phyloP scores from a whole-genome alignment of 2,329 filamentous ascomycete species.

The Sclerotinia trifoliorum region DNA sequence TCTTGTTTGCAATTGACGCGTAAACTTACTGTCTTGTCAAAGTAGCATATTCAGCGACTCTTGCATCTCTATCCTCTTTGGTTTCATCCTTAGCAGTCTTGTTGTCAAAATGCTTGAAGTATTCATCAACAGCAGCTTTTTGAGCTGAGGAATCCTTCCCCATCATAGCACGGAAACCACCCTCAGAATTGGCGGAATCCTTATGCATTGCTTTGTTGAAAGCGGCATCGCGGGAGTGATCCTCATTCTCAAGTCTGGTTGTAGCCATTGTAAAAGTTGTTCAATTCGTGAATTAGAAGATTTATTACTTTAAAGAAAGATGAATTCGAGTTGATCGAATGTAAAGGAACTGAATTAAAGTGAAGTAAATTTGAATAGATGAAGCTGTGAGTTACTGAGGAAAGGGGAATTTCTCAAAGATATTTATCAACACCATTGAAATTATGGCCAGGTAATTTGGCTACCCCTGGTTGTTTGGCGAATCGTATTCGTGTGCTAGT shows the following conservation, averaged over 20 bases:
- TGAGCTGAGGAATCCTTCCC: conserved; percentile 76
- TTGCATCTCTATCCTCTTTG: conserved; percentile 68
- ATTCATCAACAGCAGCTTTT: conserved; percentile 80
- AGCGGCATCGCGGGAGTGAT: conserved; percentile 79
- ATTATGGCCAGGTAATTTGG: conserved; percentile 16
- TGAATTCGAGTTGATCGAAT: conserved; percentile 26
- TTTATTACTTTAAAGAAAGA: conserved; percentile 9
- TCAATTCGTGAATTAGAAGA: conserved; percentile 18
- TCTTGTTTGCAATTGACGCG: background rate
- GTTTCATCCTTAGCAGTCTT: conserved; percentile 78
- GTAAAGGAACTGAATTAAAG: conserved; percentile 11
- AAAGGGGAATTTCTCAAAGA: conserved; percentile 22
- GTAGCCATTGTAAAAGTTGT: conserved; percentile 19
- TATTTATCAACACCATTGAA: conserved; percentile 13
- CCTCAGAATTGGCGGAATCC: conserved; percentile 62
- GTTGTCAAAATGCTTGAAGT: conserved; percentile 97
- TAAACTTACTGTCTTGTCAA: conserved; percentile 80
- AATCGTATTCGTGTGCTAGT: conserved; percentile 23
- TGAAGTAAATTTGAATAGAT: background rate
- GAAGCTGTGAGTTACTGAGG: background rate
- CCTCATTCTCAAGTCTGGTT: conserved; percentile 52
- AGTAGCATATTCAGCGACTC: conserved; percentile 72
- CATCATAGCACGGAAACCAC: conserved; percentile 80
- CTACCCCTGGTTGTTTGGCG: background rate
- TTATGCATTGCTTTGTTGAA: conserved; percentile 88